Base-by-base conservation (phyloP, 768 basidiomycete species). In the Collybiopsis confluens region DNA sequence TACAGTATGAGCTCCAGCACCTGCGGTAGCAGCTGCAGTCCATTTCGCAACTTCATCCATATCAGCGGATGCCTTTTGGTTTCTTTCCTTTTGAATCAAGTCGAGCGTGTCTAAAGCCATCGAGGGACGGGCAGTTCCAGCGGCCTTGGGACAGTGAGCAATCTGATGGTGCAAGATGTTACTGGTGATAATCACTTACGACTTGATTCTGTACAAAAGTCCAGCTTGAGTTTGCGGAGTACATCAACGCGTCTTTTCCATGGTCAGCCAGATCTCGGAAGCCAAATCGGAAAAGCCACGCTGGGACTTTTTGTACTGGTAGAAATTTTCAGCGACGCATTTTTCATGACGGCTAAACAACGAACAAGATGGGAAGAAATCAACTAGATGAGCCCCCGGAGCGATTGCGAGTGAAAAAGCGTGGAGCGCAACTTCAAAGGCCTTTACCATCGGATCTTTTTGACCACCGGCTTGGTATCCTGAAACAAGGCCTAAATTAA, bases 241-340 rank as follows among this genome's bases (percentile, higher is more conserved):
- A 46, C 45, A 46, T 46, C 27, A 46, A 18, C n/a, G 45, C 45
- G 21, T 46, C 45, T 11, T 30, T 46, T 1, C 45, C 45, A 35
- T 46, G 45, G 45, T 46, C 45, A n/a, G 45, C 60, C 55, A 2
- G 64, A 48, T 11, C 70, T 66, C 15, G 69, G 69, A 42, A 71
- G 65, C 71, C 45, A 20, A 46, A 46, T 16, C 26, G 28, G 30
- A 46, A 46, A 10, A 46, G 5, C 45, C 71, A 72, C 3, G 59
- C 53, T 2, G 71, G 71, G 9, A 73, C 45, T 27, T 67, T 52
- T 33, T 59, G 58, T 1, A 71, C 70, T 72, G 50, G 6, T 26
- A 53, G 51, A 5, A 51, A 6, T 8, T 16, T 23, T 35, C 20
- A 41, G 23, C n/a, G 42, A 33, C 21, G 6, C 16, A n/a, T 28